Base-by-base conservation (phyloP, 83 land plant species). In the Larix sibirica region DNA sequence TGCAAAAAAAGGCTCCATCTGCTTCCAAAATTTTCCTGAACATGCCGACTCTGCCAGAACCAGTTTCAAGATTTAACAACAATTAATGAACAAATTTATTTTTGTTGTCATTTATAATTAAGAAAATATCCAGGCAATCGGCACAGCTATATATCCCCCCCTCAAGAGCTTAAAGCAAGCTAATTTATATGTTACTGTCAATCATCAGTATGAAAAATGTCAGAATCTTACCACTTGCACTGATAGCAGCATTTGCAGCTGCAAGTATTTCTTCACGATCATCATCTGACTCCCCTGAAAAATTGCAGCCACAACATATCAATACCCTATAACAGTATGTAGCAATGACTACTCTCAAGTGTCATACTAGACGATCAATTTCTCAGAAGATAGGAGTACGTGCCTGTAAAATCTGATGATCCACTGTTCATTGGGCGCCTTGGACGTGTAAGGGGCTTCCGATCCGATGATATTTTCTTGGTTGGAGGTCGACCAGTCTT, bases 401-500 rank as follows among this genome's bases (percentile, higher is more conserved):
- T 79, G 90, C 96, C 96, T 79, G 83, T 86, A 47, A 87, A 81
- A 81, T 95, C 96, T 42, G 88, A 85, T 18, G 84, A 80, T 63
- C 86, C 83, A 80, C 76, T 88, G 80, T 82, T 82, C 14, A 84
- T 50, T 21, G 86, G 73, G 18, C 90, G 90, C 70, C 92, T 85
- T 64, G 86, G 88, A 54, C 99, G 92, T 81, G 90, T 83, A 81
- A 87, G 64, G 54, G 90, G 82, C 82, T 96, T 97, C 40, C 96
- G 93, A 71, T 96, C 97, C 13, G 89, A 79, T 62, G 81, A 89
- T 16, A 69, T 21, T 54, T 96, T 97, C 81, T 96, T 96, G 6
- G 87, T 80, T n/a, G 93, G 90, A 40, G 99, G 94, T 59, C 99
- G 94, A n/a, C 99, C 99, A 81, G 90, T 83, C 83, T 93, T 95